Percentiles rank a stretch among this genome's conserved stretches.
These are phyloP conservation scores for Phialocephala subalpina DNA, from an alignment of 2,329 filamentous ascomycete genomes.

Conservation along the genomic window DNA sequence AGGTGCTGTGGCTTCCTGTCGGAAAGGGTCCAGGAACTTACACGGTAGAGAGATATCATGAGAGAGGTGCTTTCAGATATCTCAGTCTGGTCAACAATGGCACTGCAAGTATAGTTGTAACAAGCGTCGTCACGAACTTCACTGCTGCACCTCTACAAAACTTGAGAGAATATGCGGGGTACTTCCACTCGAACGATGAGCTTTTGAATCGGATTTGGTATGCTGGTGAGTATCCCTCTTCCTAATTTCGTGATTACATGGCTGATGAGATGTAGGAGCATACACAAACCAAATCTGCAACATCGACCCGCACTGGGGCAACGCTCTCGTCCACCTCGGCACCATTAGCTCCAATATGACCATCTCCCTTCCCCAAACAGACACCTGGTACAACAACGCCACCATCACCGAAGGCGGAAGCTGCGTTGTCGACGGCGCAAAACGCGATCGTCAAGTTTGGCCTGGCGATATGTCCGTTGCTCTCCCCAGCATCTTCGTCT, in stretches of 20 bases:
- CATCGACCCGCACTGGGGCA: slow-evolving; percentile 39
- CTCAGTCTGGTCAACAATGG: slow-evolving; percentile 53
- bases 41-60: slow-evolving; percentile 49
- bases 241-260: not conserved
- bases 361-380: slow-evolving; percentile 53
- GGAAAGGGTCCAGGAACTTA: slow-evolving; percentile 47
- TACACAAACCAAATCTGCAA: slow-evolving; percentile 49
- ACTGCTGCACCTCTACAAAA: slow-evolving; percentile 51
- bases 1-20: slow-evolving; percentile 55
- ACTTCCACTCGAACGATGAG: slow-evolving; percentile 57
- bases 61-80: slow-evolving; percentile 61
- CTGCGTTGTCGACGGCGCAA: slow-evolving; percentile 58
- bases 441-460: slow-evolving; percentile 68
- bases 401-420: slow-evolving; percentile 31
- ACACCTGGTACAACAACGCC: slow-evolving; percentile 46
- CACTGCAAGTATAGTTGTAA: slow-evolving; percentile 35
- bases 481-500: slow-evolving; percentile 60
- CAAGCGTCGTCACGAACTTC: slow-evolving; percentile 45
- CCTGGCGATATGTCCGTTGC: slow-evolving; percentile 68
- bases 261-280: slow-evolving; percentile 44
- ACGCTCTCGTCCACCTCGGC: slow-evolving; percentile 18
- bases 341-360: slow-evolving; percentile 36
- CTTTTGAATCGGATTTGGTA: slow-evolving; percentile 63
- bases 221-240: slow-evolving; percentile 48
- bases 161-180: slow-evolving; percentile 58